Evolutionary conservation across 306 rosid genomes (phyloP).

Genomic region (Hippophae gyantsensis): DNA sequence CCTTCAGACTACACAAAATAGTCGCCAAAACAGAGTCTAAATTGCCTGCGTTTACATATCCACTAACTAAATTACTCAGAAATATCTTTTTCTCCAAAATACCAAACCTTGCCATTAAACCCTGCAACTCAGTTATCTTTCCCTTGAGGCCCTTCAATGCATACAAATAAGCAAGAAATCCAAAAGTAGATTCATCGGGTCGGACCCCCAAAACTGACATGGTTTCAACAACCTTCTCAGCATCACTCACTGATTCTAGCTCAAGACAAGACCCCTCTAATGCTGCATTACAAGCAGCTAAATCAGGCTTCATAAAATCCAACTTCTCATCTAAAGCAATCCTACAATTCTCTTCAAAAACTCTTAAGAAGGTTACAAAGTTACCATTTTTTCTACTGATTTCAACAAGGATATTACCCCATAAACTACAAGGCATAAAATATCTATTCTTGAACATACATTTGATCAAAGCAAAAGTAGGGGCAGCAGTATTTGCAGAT

Average conservation of each 20-base stretch:
- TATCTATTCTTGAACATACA: slow-evolving; percentile 59
- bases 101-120: slow-evolving; percentile 56
- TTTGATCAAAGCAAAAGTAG: slow-evolving; percentile 69
- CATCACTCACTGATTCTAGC: slow-evolving; percentile 60
- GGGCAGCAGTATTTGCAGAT: slow-evolving; percentile 57
- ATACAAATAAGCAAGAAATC: slow-evolving; percentile 75
- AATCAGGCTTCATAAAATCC: slow-evolving; percentile 62
- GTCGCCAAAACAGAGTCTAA: slow-evolving; percentile 51
- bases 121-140: slow-evolving; percentile 52
- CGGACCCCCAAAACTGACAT: slow-evolving; percentile 56
- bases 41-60: slow-evolving; percentile 59
- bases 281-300: slow-evolving; percentile 78
- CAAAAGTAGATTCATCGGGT: slow-evolving; percentile 72
- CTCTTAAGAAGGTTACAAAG: slow-evolving; percentile 43
- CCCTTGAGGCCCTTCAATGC: slow-evolving; percentile 61
- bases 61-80: slow-evolving; percentile 48
- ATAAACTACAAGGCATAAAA: slow-evolving; percentile 52
- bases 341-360: slow-evolving; percentile 67
- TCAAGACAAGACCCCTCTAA: slow-evolving; percentile 66
- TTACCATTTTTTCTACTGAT: slow-evolving; percentile 44
- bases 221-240: slow-evolving; percentile 54
- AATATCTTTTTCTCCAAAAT: slow-evolving; percentile 30
- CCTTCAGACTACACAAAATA: slow-evolving; percentile 47
- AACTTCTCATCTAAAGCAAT: slow-evolving; percentile 63
- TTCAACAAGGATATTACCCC: slow-evolving; percentile 64